Evolutionary conservation across 2,329 filamentous ascomycete species (phyloP).

Genomic region (Zymoseptoria brevis): DNA sequence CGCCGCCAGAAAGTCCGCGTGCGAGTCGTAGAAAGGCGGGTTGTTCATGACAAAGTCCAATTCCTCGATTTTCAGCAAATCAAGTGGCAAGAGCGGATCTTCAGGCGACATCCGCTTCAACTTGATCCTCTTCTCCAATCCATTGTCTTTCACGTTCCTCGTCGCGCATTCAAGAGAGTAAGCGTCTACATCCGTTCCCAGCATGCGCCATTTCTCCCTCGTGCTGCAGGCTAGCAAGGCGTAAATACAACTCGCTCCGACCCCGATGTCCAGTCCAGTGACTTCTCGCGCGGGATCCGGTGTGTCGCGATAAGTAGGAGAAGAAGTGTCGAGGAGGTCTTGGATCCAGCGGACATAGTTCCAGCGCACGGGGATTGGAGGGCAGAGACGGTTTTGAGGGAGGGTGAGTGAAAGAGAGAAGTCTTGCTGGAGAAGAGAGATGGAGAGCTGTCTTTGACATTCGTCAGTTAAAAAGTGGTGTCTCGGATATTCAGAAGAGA

Average conservation of each 20-base stretch:
- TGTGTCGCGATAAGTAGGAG: conserved; percentile 37
- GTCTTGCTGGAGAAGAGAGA: conserved; percentile 64
- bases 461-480: background rate
- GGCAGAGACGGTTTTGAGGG: conserved; percentile 73
- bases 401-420: conserved; percentile 66
- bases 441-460: conserved; percentile 54
- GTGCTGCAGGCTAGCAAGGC: conserved; percentile 68
- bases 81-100: conserved; percentile 54
- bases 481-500: conserved; percentile 49
- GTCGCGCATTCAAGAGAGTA: conserved; percentile 59
- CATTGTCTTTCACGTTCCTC: conserved; percentile 60
- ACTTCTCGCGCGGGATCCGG: conserved; percentile 49
- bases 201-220: conserved; percentile 54
- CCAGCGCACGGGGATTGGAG: conserved; percentile 61
- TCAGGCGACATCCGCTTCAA: conserved; percentile 52
- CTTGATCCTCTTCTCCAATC: conserved; percentile 55
- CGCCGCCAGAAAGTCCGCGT: conserved; percentile 58
- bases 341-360: conserved; percentile 92
- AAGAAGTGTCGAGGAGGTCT: conserved; percentile 64
- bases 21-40: conserved; percentile 83
- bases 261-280: conserved; percentile 58
- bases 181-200: conserved; percentile 61
- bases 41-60: conserved; percentile 90
- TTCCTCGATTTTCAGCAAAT: conserved; percentile 43
- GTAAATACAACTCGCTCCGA: conserved; percentile 87